Percentiles rank a stretch among this genome's conserved stretches.
These are phyloP conservation scores for Suhomyces pyralidae DNA, from an alignment of 805 yeast genomes.

Conservation along the genomic window DNA sequence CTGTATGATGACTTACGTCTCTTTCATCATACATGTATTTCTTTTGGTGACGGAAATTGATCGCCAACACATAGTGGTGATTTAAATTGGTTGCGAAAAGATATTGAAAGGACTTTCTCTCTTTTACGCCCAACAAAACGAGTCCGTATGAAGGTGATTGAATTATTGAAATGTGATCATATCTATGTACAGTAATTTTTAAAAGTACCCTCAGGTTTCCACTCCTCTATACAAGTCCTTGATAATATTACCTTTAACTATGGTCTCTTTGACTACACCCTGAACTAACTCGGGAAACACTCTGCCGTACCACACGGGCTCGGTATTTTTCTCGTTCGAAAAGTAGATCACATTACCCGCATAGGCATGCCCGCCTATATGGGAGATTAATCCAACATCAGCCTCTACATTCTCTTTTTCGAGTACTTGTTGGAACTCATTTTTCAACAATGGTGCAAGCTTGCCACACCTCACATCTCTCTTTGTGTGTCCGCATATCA, in stretches of 20 bases:
- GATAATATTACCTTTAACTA: slow-evolving; percentile 48
- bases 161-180: not conserved
- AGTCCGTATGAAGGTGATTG: not conserved
- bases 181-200: not conserved
- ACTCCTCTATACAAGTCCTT: slow-evolving; percentile 55
- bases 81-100: not conserved
- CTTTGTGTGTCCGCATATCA: slow-evolving; percentile 64
- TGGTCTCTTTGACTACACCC: slow-evolving; percentile 57
- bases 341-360: slow-evolving; percentile 78
- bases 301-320: slow-evolving; percentile 72
- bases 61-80: not conserved
- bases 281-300: slow-evolving; percentile 66
- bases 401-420: slow-evolving; percentile 26
- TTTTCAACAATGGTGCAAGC: slow-evolving; percentile 54
- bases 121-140: not conserved
- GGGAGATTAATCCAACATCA: slow-evolving; percentile 60
- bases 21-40: not conserved
- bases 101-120: not conserved
- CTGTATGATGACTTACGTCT: not conserved
- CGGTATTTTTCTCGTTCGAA: slow-evolving; percentile 27
- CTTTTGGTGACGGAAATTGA: not conserved
- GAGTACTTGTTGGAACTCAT: slow-evolving; percentile 49
- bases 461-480: slow-evolving; percentile 68
- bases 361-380: slow-evolving; percentile 82
- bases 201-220: not conserved